A percentile compares a stretch with the other conserved stretches of the same genome.
Evolutionary conservation across 192 early-diverging fungal species (phyloP).

Genomic region (Dimargaris xerosporica): DNA sequence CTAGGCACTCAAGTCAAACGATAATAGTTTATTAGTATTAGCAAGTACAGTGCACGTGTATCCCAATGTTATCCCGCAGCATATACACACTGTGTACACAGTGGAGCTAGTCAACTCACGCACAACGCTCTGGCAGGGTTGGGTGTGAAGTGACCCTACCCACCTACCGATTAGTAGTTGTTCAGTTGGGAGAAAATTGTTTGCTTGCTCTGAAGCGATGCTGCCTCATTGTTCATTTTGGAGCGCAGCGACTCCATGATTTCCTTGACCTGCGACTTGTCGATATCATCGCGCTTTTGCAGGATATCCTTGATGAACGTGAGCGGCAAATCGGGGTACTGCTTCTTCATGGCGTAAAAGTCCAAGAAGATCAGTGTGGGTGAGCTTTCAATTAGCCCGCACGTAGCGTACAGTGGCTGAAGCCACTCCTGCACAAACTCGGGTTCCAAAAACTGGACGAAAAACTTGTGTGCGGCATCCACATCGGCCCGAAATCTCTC

Average conservation of each 20-base stretch:
- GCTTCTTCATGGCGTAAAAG: conserved; percentile 77
- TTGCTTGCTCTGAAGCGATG: conserved; percentile 1
- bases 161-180: no score
- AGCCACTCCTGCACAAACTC: conserved; percentile 65
- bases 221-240: conserved; percentile 38
- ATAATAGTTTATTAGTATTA: no score
- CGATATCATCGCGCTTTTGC: conserved; percentile 77
- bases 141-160: no score
- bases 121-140: no score
- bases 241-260: conserved; percentile 67
- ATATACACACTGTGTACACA: no score
- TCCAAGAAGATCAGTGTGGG: conserved; percentile 79
- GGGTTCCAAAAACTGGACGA: conserved; percentile 50
- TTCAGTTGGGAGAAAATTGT: not conserved
- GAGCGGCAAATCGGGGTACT: conserved; percentile 85
- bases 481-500: conserved; percentile 68
- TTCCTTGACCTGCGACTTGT: conserved; percentile 65
- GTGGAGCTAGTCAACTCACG: no score
- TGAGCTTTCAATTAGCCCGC: conserved; percentile 61
- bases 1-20: no score
- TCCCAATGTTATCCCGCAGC: no score
- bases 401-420: conserved; percentile 68
- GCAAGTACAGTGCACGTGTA: no score
- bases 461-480: conserved; percentile 56
- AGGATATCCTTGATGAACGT: conserved; percentile 84